Evolutionary conservation across 2,329 filamentous ascomycete species (phyloP), one percentile per base, ranked within the genome.

Genomic region (Sporothrix dimorphospora): DNA sequence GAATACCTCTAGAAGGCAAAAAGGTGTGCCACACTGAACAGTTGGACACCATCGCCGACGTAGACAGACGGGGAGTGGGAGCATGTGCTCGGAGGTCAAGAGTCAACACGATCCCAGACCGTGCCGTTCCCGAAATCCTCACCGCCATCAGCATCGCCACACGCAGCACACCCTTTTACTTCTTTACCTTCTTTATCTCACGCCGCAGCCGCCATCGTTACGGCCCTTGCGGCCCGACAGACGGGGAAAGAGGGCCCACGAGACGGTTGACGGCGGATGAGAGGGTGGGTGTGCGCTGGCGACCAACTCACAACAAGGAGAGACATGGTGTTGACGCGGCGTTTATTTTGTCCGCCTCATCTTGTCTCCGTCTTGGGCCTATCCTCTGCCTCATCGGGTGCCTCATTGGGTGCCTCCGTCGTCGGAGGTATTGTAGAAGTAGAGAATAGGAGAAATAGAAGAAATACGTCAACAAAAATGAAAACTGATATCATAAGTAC

Each of bases 181-280:
- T 55, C 21, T 21, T 27, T 27, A 19, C 14, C 40, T 66, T 30
- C 14, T n/a, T n/a, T 11, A 12, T 11, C 40, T 21, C n/a, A 38
- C 45, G 45, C 65, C 65, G 47, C 27, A 51, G 19, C 24, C 47
- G 47, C 65, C 65, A 1, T n/a, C 30, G 45, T 38, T 30, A 53
- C 65, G 65, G 65, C 47, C 65, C 65, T 68, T 40, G 65, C 65
- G 65, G 65, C 65, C 65, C 47, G 45, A 53, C 65, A 53, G 63
- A 49, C 24, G 42, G 63, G 63, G 40, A 27, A 24, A 49, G 14
- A 49, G 14, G 4, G 27, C 9, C 38, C 21, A 45, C 59, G 38
- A 42, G 19, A 61, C 11, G 34, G 34, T 57, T 65, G 12, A 65
- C 42, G 40, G n/a, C 11, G n/a, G 61, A 21, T 30, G 42, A 34